A percentile compares a stretch with the other conserved stretches of the same genome.
phyloP scores from a whole-genome alignment of 2,329 filamentous ascomycete species.

The Trichoderma sp. region DNA sequence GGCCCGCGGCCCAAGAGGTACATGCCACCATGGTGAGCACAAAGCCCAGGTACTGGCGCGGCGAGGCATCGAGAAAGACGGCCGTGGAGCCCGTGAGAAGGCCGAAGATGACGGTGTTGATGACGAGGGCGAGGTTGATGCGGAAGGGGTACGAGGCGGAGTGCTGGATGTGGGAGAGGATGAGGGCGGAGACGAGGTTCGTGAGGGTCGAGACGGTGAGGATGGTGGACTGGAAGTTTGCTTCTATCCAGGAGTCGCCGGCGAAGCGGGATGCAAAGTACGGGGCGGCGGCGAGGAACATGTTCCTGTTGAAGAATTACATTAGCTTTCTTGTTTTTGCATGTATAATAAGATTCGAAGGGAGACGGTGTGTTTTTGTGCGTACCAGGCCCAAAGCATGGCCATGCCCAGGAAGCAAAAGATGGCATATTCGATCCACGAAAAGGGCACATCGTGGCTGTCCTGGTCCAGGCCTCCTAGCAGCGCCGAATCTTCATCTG shows the following conservation, averaged over 20 bases:
- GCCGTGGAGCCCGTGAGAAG: slow-evolving; percentile 79
- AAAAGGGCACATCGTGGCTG: slow-evolving; percentile 59
- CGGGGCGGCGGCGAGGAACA: slow-evolving; percentile 92
- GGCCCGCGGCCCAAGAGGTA: slow-evolving; percentile 75
- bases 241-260: slow-evolving; percentile 65
- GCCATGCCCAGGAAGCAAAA: slow-evolving; percentile 84
- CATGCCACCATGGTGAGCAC: slow-evolving; percentile 76
- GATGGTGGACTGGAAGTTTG: slow-evolving; percentile 87
- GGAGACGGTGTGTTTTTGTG: not conserved
- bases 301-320: slow-evolving; percentile 67
- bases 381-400: slow-evolving; percentile 97
- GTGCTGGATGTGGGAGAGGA: slow-evolving; percentile 77
- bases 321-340: not conserved
- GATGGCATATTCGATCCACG: slow-evolving; percentile 80
- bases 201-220: slow-evolving; percentile 81
- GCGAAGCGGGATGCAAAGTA: slow-evolving; percentile 87
- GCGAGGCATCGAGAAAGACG: slow-evolving; percentile 58
- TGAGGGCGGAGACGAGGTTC: slow-evolving; percentile 71
- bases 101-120: slow-evolving; percentile 75
- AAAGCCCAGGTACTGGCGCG: slow-evolving; percentile 73
- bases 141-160: slow-evolving; percentile 84
- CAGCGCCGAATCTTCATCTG: slow-evolving; percentile 10
- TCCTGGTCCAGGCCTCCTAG: slow-evolving; percentile 26
- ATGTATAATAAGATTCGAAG: not conserved
- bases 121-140: slow-evolving; percentile 71